Percentiles rank a stretch among this genome's conserved stretches.
Evolutionary conservation across 2,329 filamentous ascomycete genomes (phyloP).

Genomic region (Dactylonectria macrodidyma): DNA sequence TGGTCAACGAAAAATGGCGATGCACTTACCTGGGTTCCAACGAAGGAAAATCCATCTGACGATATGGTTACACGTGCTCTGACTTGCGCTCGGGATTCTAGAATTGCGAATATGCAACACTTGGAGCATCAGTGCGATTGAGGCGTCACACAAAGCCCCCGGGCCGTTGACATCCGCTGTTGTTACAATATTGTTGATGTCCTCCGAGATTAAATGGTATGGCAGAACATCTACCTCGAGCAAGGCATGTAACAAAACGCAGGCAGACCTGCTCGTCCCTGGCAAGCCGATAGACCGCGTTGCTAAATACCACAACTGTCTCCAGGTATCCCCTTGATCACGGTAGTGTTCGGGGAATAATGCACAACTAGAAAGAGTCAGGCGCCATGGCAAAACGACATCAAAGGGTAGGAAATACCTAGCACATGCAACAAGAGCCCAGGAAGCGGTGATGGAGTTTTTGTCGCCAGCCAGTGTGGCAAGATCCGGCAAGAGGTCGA

Average conservation of each 20-base stretch:
- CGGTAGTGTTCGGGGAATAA: conserved; percentile 51
- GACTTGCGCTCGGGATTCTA: conserved; percentile 77
- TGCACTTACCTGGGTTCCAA: conserved; percentile 84
- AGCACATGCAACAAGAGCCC: conserved; percentile 87
- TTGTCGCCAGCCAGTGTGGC: conserved; percentile 77
- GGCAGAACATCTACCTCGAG: conserved; percentile 76
- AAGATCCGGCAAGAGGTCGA: conserved; percentile 71
- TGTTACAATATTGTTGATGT: conserved; percentile 79
- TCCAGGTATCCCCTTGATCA: conserved; percentile 69
- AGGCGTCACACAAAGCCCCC: conserved; percentile 82
- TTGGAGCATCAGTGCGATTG: conserved; percentile 79
- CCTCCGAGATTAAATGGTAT: conserved; percentile 77
- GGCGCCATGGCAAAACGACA: conserved; percentile 10
- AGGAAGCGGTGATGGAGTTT: conserved; percentile 76
- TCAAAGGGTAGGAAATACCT: conserved; percentile 66
- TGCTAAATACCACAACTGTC: conserved; percentile 82
- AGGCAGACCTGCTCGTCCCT: conserved; percentile 82
- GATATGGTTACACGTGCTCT: conserved; percentile 78
- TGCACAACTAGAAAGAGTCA: conserved; percentile 53
- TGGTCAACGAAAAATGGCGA: neutral
- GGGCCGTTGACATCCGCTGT: conserved; percentile 88
- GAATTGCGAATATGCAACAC: conserved; percentile 77
- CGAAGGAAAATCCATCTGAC: conserved; percentile 85
- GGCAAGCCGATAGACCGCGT: conserved; percentile 79
- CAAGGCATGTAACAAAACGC: conserved; percentile 79